phyloP scores from a whole-genome alignment of 179 eudicot genomes.

The Beta lomatogona region DNA sequence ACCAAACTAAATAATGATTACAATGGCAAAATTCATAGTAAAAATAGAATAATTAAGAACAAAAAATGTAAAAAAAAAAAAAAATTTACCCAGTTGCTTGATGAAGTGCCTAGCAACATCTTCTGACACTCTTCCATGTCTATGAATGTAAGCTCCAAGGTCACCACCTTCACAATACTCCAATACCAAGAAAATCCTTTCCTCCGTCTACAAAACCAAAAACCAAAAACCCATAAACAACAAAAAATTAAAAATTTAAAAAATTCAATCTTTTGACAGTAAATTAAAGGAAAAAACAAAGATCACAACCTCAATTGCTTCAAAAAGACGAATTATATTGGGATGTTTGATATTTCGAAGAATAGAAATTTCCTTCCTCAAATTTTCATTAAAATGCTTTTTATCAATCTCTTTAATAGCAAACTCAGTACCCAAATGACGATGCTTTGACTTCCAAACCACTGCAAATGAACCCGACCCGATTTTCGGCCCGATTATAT shows the following conservation, averaged over 20 bases:
- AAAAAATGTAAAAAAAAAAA: not conserved
- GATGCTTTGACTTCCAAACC: conserved; percentile 55
- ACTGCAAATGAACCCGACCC: conserved; percentile 66
- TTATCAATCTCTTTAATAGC: conserved; percentile 66
- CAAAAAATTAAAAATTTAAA: not conserved
- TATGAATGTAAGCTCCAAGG: conserved; percentile 52
- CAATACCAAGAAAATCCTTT: conserved; percentile 53
- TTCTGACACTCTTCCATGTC: conserved; percentile 54
- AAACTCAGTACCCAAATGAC: conserved; percentile 39
- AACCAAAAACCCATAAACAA: conserved; percentile 7
- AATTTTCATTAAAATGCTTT: conserved; percentile 49
- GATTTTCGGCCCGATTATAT: conserved; percentile 47
- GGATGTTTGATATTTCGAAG: conserved; percentile 49
- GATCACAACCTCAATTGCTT: conserved; percentile 44
- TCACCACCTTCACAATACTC: conserved; percentile 64
- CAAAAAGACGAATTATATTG: conserved; percentile 55
- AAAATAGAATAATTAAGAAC: not conserved
- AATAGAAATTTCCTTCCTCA: conserved; percentile 58
- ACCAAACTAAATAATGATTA: not conserved
- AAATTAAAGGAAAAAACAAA: not conserved
- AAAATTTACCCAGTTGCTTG: conserved; percentile 49
- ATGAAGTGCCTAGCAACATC: conserved; percentile 57
- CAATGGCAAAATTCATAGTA: not conserved
- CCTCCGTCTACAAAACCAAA: conserved; percentile 43
- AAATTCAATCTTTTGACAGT: not conserved